Percentiles rank a stretch among this genome's conserved stretches.
phyloP scores from a whole-genome alignment of 345 rosid genomes.

The Moricandia arvensis region DNA sequence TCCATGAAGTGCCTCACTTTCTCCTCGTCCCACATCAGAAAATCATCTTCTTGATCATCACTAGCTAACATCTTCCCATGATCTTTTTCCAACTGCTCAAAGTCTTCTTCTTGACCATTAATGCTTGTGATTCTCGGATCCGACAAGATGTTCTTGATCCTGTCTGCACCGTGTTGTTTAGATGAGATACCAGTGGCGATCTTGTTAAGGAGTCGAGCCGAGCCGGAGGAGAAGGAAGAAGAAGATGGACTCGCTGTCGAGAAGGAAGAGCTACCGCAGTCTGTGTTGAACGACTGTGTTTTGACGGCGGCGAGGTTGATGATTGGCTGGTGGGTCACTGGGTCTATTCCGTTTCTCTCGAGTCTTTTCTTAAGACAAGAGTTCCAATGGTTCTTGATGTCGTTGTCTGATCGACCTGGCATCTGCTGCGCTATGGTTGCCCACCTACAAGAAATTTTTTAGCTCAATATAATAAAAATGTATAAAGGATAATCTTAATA shows the following conservation, averaged over 20 bases:
- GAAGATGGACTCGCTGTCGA: not conserved
- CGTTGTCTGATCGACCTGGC: constrained; percentile 38
- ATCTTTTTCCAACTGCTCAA: not conserved
- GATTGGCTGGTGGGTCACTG: constrained; percentile 37
- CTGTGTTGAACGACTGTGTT: not conserved
- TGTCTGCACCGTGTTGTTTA: constrained; percentile 19
- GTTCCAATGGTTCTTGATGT: constrained; percentile 39
- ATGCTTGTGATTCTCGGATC: not conserved
- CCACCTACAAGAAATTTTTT: constrained; percentile 18
- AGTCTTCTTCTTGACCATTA: not conserved
- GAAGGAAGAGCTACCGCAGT: constrained; percentile 6
- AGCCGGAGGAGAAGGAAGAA: constrained; percentile 8
- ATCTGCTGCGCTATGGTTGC: constrained; percentile 30
- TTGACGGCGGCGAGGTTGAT: constrained; percentile 10
- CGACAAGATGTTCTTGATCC: constrained; percentile 27
- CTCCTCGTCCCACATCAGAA: constrained; percentile 21
- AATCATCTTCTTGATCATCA: constrained; percentile 4
- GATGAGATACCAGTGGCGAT: constrained; percentile 29
- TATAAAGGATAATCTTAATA: not conserved
- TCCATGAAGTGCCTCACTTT: constrained; percentile 14
- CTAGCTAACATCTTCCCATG: constrained; percentile 5
- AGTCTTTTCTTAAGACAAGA: constrained; percentile 37
- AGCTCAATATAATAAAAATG: not conserved
- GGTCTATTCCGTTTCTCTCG: constrained; percentile 33
- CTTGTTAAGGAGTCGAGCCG: constrained; percentile 27